Percentiles rank a stretch among this genome's conserved stretches.
phyloP scores from a whole-genome alignment of 1,139 yeast species.

The Diutina siamensis region DNA sequence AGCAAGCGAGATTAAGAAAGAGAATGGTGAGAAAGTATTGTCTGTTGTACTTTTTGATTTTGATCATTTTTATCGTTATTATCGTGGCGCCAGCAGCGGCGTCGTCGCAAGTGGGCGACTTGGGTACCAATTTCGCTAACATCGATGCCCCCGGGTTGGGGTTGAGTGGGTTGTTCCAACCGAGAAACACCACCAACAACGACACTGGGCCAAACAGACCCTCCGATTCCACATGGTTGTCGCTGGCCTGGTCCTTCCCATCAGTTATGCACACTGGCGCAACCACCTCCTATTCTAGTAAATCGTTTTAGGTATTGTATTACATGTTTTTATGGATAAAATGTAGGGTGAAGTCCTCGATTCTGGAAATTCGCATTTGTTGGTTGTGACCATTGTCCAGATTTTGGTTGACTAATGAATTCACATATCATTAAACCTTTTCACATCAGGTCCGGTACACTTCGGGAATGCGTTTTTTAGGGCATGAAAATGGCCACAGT shows the following conservation, averaged over 20 bases:
- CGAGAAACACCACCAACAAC: conserved; percentile 68
- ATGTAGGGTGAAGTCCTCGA: too few species aligned
- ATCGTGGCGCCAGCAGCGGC: conserved; percentile 92
- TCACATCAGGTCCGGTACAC: too few species aligned
- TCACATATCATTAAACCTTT: too few species aligned
- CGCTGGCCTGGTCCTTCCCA: conserved; percentile 6
- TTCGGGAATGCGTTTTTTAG: too few species aligned
- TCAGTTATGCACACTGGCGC: conserved; percentile 3
- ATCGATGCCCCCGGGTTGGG: conserved; percentile 13
- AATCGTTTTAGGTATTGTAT: conserved; percentile 2
- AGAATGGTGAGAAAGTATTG: conserved; percentile 97
- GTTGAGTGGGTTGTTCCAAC: conserved; percentile 75
- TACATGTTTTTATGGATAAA: neutral
- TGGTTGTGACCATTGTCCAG: neutral
- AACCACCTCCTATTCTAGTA: conserved; percentile 1
- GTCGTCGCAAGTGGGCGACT: conserved; percentile 23
- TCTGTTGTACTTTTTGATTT: conserved; percentile 60
- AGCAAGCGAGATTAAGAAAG: conserved; percentile 95
- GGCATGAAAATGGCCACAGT: too few species aligned
- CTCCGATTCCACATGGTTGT: conserved; percentile 3
- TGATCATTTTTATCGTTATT: conserved; percentile 60
- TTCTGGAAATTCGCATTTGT: too few species aligned
- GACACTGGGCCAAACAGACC: conserved; percentile 49
- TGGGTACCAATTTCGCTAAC: conserved; percentile 14
- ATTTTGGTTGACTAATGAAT: too few species aligned